A percentile compares a stretch with the other conserved stretches of the same genome.
Conservation (phyloP, 2,329 filamentous ascomycete genomes). For the Monosporascus sp. region DNA sequence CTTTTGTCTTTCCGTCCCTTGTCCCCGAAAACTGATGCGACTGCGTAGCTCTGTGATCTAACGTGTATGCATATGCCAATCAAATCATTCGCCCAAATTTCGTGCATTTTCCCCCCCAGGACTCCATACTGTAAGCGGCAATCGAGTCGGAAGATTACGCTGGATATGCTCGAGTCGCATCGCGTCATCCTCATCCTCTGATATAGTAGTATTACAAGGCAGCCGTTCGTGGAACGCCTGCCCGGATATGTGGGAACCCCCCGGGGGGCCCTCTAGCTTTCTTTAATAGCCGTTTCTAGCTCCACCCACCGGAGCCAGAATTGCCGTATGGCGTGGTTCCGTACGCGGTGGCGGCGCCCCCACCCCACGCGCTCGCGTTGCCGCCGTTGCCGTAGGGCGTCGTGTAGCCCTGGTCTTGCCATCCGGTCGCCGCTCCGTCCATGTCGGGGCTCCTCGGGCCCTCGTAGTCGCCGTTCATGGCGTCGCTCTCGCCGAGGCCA, state of each 20-base stretch:
- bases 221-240: not conserved
- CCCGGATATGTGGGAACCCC: no score
- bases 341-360: slow-evolving; percentile 33
- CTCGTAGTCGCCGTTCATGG: slow-evolving; percentile 54
- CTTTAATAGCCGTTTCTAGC: slow-evolving; percentile 18
- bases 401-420: slow-evolving; percentile 61
- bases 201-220: not conserved
- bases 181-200: not conserved
- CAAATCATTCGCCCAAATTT: not conserved
- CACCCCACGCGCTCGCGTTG: slow-evolving; percentile 61
- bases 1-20: no score
- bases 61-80: not conserved
- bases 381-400: slow-evolving; percentile 60
- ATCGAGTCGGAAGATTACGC: not conserved
- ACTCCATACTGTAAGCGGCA: not conserved
- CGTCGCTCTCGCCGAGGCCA: slow-evolving; percentile 48
- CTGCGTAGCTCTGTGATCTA: no score
- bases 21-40: no score
- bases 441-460: slow-evolving; percentile 63
- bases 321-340: slow-evolving; percentile 44
- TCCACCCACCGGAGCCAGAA: slow-evolving; percentile 47
- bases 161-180: not conserved
- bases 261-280: not conserved
- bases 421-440: slow-evolving; percentile 45
- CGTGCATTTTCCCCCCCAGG: not conserved